Evolutionary conservation across 306 rosid genomes (phyloP).

Genomic region (Glycine latifolia): DNA sequence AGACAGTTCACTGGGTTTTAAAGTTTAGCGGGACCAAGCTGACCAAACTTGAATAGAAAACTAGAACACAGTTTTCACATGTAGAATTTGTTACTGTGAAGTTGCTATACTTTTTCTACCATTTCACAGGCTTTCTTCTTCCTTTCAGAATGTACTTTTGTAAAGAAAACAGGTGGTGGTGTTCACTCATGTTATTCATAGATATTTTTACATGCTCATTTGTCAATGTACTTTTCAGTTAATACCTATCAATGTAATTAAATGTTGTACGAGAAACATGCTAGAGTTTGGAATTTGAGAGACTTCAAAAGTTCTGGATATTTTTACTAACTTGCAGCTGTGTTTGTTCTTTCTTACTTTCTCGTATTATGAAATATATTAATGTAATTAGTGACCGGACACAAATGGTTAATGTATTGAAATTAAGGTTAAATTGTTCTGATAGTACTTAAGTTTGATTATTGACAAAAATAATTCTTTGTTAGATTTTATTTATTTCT

Average conservation of each 20-base stretch:
- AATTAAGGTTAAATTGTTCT: no score
- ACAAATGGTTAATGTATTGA: no score
- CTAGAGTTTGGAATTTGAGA: conserved; percentile 17
- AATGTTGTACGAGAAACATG: conserved; percentile 24
- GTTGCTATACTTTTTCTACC: conserved; percentile 37
- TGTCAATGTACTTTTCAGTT: conserved; percentile 43
- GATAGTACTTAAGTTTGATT: no score
- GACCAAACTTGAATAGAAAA: conserved; percentile 29
- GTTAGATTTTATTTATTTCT: no score
- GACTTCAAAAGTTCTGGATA: not conserved
- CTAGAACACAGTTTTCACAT: conserved; percentile 31
- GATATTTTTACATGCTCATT: conserved; percentile 44
- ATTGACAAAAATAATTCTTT: no score
- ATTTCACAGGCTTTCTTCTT: conserved; percentile 37
- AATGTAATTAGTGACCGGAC: no score
- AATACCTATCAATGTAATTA: conserved; percentile 47
- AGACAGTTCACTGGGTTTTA: conserved; percentile 7
- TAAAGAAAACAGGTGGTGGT: conserved; percentile 49
- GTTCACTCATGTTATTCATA: conserved; percentile 47
- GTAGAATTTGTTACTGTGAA: conserved; percentile 40
- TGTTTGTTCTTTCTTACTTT: no score
- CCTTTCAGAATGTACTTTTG: conserved; percentile 48
- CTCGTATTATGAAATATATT: no score
- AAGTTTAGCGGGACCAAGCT: conserved; percentile 5
- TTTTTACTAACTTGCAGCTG: not conserved